Conservation (phyloP, 805 yeast genomes). For the Zygosaccharomyces bailii region DNA sequence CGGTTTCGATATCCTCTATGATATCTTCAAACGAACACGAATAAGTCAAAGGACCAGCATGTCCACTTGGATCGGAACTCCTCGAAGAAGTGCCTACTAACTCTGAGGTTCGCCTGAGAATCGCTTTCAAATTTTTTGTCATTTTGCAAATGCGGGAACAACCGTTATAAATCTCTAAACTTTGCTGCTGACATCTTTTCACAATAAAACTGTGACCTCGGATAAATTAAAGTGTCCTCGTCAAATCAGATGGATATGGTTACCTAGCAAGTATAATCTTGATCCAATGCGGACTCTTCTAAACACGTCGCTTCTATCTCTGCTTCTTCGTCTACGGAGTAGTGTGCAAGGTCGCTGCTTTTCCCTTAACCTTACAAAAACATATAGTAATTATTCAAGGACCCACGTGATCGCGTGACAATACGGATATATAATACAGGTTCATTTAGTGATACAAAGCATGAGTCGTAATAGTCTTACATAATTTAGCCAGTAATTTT, state of each 20-base stretch:
- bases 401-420: background rate
- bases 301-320: too few relatives aligned
- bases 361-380: too few relatives aligned
- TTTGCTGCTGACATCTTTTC: constrained; percentile 3
- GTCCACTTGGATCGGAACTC: constrained; percentile 7
- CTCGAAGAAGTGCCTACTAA: constrained; percentile 10
- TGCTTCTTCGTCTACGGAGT: too few relatives aligned
- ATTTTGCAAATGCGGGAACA: constrained; percentile 1
- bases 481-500: background rate
- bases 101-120: constrained; percentile 20
- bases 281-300: too few relatives aligned
- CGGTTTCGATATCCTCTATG: constrained; percentile 11
- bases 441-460: too few relatives aligned
- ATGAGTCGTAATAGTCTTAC: too few relatives aligned
- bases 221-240: background rate
- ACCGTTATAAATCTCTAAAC: background rate
- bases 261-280: too few relatives aligned
- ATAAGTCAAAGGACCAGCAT: constrained; percentile 29
- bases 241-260: background rate
- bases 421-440: background rate
- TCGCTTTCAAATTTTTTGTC: constrained; percentile 15
- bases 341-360: too few relatives aligned
- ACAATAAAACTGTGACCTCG: background rate
- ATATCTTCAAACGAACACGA: constrained; percentile 21
- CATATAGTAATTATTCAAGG: too few relatives aligned